Percentiles rank a stretch among this genome's conserved stretches.
phyloP scores from a whole-genome alignment of 768 basidiomycete species.

The Leucocoprinus sp. region DNA sequence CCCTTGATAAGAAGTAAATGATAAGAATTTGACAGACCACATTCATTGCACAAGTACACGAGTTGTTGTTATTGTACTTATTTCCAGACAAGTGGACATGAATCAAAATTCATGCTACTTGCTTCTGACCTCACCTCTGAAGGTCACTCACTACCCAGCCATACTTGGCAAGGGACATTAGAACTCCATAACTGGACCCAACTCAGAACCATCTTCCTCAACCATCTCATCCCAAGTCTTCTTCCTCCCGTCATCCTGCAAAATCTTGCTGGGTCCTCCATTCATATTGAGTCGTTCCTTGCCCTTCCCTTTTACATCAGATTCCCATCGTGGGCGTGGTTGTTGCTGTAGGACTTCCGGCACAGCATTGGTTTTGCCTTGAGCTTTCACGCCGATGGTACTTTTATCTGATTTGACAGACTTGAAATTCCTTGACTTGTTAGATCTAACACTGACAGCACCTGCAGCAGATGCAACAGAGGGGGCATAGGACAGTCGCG shows the following conservation, averaged over 20 bases:
- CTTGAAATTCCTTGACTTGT: neutral
- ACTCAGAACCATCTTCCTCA: constrained; percentile 5
- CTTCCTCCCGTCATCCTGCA: neutral
- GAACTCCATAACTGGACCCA: constrained; percentile 8
- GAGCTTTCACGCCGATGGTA: neutral
- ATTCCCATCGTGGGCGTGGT: too few species aligned
- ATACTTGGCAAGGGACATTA: too few species aligned
- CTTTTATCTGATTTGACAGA: neutral
- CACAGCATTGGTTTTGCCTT: neutral
- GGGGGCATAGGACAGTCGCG: neutral
- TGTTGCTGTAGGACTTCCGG: too few species aligned
- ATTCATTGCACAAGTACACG: too few species aligned
- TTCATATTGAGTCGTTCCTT: neutral
- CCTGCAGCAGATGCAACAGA: neutral
- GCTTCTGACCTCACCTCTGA: too few species aligned
- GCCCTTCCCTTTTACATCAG: neutral
- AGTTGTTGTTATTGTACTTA: too few species aligned
- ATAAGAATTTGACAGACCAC: too few species aligned
- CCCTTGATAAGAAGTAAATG: too few species aligned
- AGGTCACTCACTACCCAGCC: too few species aligned
- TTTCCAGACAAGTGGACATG: too few species aligned
- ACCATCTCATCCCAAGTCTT: constrained; percentile 8
- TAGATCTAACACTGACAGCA: neutral
- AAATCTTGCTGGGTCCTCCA: neutral
- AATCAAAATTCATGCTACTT: too few species aligned